Evolutionary conservation across 129 eudicot genomes (phyloP).

Genomic region (Smallanthus sonchifolius): DNA sequence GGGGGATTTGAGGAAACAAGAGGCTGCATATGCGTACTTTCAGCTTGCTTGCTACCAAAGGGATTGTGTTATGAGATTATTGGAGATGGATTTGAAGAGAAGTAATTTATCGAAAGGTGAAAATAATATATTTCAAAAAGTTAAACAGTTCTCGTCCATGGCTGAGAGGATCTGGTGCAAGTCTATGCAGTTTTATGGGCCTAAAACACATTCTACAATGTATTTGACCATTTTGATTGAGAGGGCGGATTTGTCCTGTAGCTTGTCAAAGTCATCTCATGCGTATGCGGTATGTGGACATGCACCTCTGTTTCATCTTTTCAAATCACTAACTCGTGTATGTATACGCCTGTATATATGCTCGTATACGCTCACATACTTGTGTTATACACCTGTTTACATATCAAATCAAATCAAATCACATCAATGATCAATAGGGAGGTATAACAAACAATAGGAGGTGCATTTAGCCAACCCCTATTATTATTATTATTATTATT

Average conservation of each 20-base stretch:
- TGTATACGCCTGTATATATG: too few relatives aligned
- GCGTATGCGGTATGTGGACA: conserved; percentile 47
- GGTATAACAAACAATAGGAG: too few relatives aligned
- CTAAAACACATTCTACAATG: conserved; percentile 75
- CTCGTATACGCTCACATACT: too few relatives aligned
- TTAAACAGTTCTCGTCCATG: conserved; percentile 66
- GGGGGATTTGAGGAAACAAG: conserved; percentile 87
- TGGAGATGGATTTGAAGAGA: conserved; percentile 50
- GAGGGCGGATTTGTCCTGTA: conserved; percentile 53
- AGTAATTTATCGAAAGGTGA: conserved; percentile 48
- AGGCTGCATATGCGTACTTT: conserved; percentile 84
- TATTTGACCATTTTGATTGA: conserved; percentile 67
- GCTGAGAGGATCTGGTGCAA: conserved; percentile 95
- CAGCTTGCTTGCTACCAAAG: conserved; percentile 88
- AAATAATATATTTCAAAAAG: conserved; percentile 47
- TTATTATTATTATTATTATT: background rate
- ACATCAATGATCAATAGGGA: too few relatives aligned
- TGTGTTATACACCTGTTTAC: too few relatives aligned
- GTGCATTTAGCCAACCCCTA: too few relatives aligned
- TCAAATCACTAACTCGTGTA: too few relatives aligned
- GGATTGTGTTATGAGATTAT: conserved; percentile 67
- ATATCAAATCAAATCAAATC: too few relatives aligned
- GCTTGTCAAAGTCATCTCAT: conserved; percentile 55
- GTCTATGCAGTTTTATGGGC: conserved; percentile 70
- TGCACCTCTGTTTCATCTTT: conserved; percentile 3